phyloP scores from a whole-genome alignment of 306 rosid genomes.

The Urtica urens region DNA sequence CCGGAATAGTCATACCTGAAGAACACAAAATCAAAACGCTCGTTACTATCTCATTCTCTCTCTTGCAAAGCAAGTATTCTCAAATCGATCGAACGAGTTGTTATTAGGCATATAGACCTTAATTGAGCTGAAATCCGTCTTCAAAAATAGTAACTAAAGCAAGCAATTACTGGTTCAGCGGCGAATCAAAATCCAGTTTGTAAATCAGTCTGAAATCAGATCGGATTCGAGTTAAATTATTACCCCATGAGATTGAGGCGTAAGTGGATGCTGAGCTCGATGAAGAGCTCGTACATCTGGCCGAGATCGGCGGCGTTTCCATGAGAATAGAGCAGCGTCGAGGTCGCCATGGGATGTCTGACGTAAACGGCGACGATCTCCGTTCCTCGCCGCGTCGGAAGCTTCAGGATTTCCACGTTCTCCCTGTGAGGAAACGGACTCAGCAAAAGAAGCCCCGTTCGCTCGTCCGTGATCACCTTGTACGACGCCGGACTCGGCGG shows the following conservation, averaged over 20 bases:
- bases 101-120: too few relatives aligned
- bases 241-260: conserved; percentile 91
- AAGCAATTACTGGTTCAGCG: background rate
- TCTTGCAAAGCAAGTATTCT: background rate
- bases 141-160: too few relatives aligned
- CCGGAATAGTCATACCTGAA: conserved; percentile 97
- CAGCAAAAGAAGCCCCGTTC: conserved; percentile 61
- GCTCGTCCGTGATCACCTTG: conserved; percentile 44
- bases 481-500: conserved; percentile 90
- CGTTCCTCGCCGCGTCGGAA: conserved; percentile 72
- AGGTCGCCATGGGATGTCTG: conserved; percentile 83
- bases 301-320: conserved; percentile 99
- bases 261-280: conserved; percentile 72
- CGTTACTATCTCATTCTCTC: too few relatives aligned
- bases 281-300: conserved; percentile 91
- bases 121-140: too few relatives aligned
- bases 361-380: conserved; percentile 69
- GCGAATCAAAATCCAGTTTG: background rate
- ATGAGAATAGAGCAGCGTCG: conserved; percentile 79
- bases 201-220: too few relatives aligned
- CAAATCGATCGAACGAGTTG: too few relatives aligned
- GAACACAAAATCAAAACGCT: conserved; percentile 10
- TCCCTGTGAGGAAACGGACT: conserved; percentile 79
- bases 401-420: conserved; percentile 67
- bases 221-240: too few relatives aligned